These are phyloP conservation scores for Leishmania aethiopica DNA, from an alignment of 208 protist species.

Conservation along the genomic window DNA sequence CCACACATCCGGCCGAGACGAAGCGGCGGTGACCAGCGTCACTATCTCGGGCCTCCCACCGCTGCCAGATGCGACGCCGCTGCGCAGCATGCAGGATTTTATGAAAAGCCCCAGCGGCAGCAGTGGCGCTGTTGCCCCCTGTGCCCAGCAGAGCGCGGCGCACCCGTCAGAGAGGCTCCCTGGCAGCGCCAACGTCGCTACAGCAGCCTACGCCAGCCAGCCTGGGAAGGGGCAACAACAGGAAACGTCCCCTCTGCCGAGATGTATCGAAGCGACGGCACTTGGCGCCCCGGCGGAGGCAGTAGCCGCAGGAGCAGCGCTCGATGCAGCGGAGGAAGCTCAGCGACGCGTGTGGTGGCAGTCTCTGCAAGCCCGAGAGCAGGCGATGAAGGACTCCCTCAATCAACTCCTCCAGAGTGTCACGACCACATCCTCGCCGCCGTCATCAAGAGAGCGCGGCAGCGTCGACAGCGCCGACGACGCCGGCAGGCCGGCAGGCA, in stretches of 20 bases:
- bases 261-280: neutral
- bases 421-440: neutral
- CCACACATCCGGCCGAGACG: conserved; percentile 4
- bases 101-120: neutral
- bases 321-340: neutral
- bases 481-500: neutral
- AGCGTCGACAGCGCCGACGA: neutral
- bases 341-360: conserved; percentile 16
- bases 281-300: neutral
- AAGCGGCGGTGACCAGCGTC: neutral
- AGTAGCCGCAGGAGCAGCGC: neutral
- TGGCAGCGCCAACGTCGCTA: neutral
- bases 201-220: neutral
- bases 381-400: conserved; percentile 28
- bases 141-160: neutral
- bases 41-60: conserved; percentile 19
- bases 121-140: neutral
- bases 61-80: conserved; percentile 23
- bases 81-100: conserved; percentile 8
- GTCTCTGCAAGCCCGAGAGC: conserved; percentile 22
- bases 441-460: conserved; percentile 4
- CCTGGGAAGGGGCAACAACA: neutral
- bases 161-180: neutral
- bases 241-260: neutral
- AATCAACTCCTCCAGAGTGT: conserved; percentile 15